Conservation (phyloP, 768 basidiomycete species). For the Serendipita sp. region DNA sequence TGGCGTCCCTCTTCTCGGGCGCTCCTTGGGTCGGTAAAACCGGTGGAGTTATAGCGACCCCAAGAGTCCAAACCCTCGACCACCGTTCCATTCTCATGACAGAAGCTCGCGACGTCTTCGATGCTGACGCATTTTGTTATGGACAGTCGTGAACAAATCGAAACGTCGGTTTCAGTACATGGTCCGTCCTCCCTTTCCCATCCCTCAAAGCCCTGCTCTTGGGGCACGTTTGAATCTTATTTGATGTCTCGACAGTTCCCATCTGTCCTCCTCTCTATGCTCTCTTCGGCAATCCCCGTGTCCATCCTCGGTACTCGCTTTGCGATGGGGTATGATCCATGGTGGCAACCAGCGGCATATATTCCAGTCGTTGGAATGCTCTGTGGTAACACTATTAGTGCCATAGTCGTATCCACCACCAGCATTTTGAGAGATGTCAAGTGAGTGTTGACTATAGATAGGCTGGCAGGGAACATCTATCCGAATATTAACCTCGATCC, state of each 20-base stretch:
- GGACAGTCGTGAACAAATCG: constrained; percentile 59
- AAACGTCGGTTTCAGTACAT: constrained; percentile 56
- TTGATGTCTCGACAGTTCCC: constrained; percentile 33
- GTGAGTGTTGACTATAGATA: constrained; percentile 24
- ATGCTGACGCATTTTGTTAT: background rate
- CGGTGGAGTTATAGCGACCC: no score
- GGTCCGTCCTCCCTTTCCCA: constrained; percentile 25
- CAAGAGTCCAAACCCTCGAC: no score
- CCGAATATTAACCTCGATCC: background rate
- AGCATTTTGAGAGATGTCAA: constrained; percentile 61
- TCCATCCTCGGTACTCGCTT: constrained; percentile 59
- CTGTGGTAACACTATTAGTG: constrained; percentile 61
- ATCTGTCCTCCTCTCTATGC: constrained; percentile 47
- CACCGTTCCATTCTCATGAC: background rate
- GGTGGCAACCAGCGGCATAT: constrained; percentile 74
- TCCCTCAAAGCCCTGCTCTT: background rate
- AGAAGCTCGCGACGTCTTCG: background rate
- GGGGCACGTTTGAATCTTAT: background rate
- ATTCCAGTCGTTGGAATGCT: constrained; percentile 79
- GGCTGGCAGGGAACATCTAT: no score
- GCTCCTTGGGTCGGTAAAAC: no score
- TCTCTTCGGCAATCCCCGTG: constrained; percentile 63
- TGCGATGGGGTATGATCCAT: constrained; percentile 60
- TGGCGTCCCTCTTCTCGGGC: background rate
- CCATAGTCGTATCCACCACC: constrained; percentile 52